Base-by-base conservation (phyloP, 2,329 filamentous ascomycete genomes). In the Aspergillus melleus region DNA sequence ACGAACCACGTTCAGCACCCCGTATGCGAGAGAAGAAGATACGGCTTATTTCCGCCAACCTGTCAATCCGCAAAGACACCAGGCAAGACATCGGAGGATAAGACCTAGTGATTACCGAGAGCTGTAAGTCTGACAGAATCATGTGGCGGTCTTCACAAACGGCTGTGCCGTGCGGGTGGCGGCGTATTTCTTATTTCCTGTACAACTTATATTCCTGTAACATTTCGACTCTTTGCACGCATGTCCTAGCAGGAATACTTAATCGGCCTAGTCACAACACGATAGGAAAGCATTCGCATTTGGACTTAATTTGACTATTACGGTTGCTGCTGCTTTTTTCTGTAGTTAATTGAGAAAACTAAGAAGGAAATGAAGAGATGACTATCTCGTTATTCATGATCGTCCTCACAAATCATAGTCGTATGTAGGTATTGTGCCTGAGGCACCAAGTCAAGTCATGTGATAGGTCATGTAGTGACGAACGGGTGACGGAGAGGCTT, bases 41-140 rank as follows among this genome's bases (percentile, higher is more conserved):
- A 91, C 92, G 61, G 91, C 95, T 6, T 99, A 99, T 78, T 96
- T 98, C 75, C 86, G 95, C 59, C 94, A 96, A 75, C 95, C 95
- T 0, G 91, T 98, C 63, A 99, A 99, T 73, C 94, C 93, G 2
- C 91, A 96, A 72, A 87, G 95, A 54, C 91, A 95, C 72, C 89
- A 93, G 75, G 91, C 92, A 71, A 86, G 90, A 69, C 88, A 92
- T 69, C 86, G 89, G 65, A 84, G 91, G 68, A 87, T 91, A 57
- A 85, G 95, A 57, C 93, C 93, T 11, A 95, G 91, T 73, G 95
- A 99, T 78, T 98, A 95, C 75, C 86, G 91, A 64, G 91, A 96
- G 79, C 82, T 96, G 52, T 93, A 22, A 29, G 19, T 14, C 44
- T 14, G 22, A 24, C 22, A 47, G 20, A 20, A 20, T 47, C 3